Evolutionary conservation across 208 protist genomes (phyloP), one percentile per base, ranked within the genome.

Genomic region (Leishmania guyanensis): DNA sequence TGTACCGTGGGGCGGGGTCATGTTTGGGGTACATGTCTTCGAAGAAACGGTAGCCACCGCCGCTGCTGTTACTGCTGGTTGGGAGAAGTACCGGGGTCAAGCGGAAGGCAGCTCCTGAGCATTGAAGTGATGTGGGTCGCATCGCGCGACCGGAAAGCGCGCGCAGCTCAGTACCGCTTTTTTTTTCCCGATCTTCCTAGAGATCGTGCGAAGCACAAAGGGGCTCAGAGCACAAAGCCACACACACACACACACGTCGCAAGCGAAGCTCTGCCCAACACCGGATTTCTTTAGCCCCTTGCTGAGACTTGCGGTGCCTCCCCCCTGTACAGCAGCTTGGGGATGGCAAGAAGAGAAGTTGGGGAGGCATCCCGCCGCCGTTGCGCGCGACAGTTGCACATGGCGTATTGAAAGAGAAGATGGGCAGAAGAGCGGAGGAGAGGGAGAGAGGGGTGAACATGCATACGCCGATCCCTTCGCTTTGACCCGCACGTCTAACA

Each of bases 1-100:
- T 75, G 76, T 89, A 97, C 43, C 91, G 94, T 29, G 92, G 92
- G 3, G 92, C 88, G 5, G 94, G 94, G 17, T 88, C 89, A 75
- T 94, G 90, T 75, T 94, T 93, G 5, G 94, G 94, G 78, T 94
- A 97, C 88, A 95, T 93, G 78, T 97, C 94, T 74, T 97, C 92
- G 79, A 97, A 97, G 77, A 92, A 97, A 58, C 89, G 92, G 79
- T 97, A 97, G 0, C 91, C 91, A 46, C 78, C 87, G 36, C 81
- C 86, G 43, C 64, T 69, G 39, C 79, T 70, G 78, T 74, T 64
- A 16, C n/a, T 69, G 29, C 2, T 58, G n/a, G 46, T 20, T 54
- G 58, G 22, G 58, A 75, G 74, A 51, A 46, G 83, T 12, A 58
- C 39, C 6, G 76, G 12, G 14, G 72, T 80, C 69, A 69, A 72